These are phyloP conservation scores for Phytophthora uliginosa DNA, from an alignment of 352 stramenopile genomes.

Conservation along the genomic window DNA sequence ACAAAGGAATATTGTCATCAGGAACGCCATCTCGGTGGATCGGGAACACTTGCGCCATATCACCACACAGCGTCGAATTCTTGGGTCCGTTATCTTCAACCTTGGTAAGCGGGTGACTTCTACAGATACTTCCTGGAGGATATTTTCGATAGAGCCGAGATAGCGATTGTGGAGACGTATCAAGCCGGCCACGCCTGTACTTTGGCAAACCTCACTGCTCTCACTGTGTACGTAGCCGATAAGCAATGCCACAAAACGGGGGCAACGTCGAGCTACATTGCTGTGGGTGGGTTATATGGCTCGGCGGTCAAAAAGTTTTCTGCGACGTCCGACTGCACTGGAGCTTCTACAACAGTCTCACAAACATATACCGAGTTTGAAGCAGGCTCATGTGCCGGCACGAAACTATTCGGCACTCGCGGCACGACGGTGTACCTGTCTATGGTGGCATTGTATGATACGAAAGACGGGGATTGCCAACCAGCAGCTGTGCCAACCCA, in stretches of 20 bases:
- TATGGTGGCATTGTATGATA: background rate
- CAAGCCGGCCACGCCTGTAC: background rate
- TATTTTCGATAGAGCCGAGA: background rate
- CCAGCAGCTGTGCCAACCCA: background rate
- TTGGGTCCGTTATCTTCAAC: constrained; percentile 28
- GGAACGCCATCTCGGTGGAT: constrained; percentile 29
- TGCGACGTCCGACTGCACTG: background rate
- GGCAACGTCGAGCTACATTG: background rate
- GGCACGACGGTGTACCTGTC: background rate
- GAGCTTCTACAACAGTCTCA: background rate
- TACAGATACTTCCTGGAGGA: background rate
- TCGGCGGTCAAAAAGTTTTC: background rate
- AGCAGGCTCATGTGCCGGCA: background rate
- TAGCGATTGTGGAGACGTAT: background rate
- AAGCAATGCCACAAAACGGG: background rate
- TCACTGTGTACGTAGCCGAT: background rate
- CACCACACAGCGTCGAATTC: constrained; percentile 55
- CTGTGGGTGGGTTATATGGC: background rate
- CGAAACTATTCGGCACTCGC: background rate
- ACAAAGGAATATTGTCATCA: constrained; percentile 35
- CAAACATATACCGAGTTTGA: background rate
- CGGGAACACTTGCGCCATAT: constrained; percentile 63
- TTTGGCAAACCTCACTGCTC: background rate
- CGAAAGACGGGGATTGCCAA: background rate
- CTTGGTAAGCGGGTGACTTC: constrained; percentile 16